phyloP scores from a whole-genome alignment of 352 stramenopile genomes.

The Phytophthora europaea region DNA sequence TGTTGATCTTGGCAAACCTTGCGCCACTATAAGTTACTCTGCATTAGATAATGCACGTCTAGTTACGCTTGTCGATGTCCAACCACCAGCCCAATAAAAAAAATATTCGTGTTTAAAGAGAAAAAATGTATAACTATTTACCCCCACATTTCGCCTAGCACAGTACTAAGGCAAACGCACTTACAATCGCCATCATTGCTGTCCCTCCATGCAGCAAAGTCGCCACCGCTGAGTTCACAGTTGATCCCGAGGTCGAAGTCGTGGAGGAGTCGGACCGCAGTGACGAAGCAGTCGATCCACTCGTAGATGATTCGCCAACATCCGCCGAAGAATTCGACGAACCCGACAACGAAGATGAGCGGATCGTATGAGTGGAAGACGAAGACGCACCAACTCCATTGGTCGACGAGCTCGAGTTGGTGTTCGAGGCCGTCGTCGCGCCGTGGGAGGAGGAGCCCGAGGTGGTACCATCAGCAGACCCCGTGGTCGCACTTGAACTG shows the following conservation, averaged over 20 bases:
- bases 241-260: conserved; percentile 19
- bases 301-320: conserved; percentile 24
- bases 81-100: too few species aligned
- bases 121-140: background rate
- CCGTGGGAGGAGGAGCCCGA: background rate
- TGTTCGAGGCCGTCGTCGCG: conserved; percentile 1
- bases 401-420: conserved; percentile 21
- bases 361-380: conserved; percentile 9
- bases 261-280: conserved; percentile 20
- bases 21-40: too few species aligned
- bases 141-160: conserved; percentile 7
- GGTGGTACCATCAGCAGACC: background rate
- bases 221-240: conserved; percentile 12
- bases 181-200: conserved; percentile 14
- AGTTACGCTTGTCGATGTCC: background rate
- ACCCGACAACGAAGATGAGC: conserved; percentile 13
- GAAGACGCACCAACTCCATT: background rate
- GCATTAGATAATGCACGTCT: background rate
- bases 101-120: background rate
- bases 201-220: conserved; percentile 6
- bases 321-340: conserved; percentile 18
- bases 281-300: conserved; percentile 19
- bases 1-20: too few species aligned
- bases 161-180: conserved; percentile 8
- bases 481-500: background rate